A percentile compares a stretch with the other conserved stretches of the same genome.
phyloP scores from a whole-genome alignment of 352 stramenopile genomes.

The Phytophthora boehmeriae region DNA sequence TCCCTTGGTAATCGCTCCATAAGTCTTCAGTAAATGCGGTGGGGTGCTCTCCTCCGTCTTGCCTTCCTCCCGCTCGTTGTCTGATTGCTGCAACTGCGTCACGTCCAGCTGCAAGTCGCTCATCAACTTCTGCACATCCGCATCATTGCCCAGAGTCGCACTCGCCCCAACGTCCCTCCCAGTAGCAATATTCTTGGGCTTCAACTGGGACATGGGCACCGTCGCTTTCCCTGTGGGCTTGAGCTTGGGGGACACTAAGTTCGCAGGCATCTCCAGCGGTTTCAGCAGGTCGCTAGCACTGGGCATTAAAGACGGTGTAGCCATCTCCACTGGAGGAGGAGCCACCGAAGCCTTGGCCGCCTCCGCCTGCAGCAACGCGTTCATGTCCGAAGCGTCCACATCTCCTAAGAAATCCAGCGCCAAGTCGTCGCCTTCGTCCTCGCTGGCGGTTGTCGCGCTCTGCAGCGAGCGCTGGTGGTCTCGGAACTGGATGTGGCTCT shows the following conservation, averaged over 20 bases:
- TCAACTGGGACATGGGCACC: slow-evolving; percentile 21
- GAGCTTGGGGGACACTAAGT: slow-evolving; percentile 26
- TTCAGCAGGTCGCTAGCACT: slow-evolving; percentile 22
- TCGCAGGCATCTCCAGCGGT: slow-evolving; percentile 40
- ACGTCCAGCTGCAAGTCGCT: slow-evolving; percentile 54
- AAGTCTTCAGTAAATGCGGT: slow-evolving; percentile 32
- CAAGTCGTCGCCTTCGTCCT: slow-evolving; percentile 37
- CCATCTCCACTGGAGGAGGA: slow-evolving; percentile 4
- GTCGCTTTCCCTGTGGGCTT: slow-evolving; percentile 12
- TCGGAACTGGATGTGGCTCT: slow-evolving; percentile 44
- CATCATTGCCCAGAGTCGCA: slow-evolving; percentile 43
- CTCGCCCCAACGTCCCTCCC: slow-evolving; percentile 4
- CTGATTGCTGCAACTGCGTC: slow-evolving; percentile 22
- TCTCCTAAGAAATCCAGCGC: slow-evolving; percentile 62
- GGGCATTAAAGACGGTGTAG: neutral
- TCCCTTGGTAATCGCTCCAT: slow-evolving; percentile 2
- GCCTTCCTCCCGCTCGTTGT: slow-evolving; percentile 36
- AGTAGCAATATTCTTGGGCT: slow-evolving; percentile 20
- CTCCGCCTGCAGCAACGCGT: slow-evolving; percentile 49
- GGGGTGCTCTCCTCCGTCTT: slow-evolving; percentile 66
- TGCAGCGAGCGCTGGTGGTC: slow-evolving; percentile 46
- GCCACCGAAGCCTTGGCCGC: slow-evolving; percentile 11
- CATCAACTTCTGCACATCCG: slow-evolving; percentile 53
- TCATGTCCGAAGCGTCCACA: slow-evolving; percentile 61
- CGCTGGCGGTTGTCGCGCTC: slow-evolving; percentile 23